phyloP scores from a whole-genome alignment of 805 yeast genomes.

The Metschnikowia noctiluminum region DNA sequence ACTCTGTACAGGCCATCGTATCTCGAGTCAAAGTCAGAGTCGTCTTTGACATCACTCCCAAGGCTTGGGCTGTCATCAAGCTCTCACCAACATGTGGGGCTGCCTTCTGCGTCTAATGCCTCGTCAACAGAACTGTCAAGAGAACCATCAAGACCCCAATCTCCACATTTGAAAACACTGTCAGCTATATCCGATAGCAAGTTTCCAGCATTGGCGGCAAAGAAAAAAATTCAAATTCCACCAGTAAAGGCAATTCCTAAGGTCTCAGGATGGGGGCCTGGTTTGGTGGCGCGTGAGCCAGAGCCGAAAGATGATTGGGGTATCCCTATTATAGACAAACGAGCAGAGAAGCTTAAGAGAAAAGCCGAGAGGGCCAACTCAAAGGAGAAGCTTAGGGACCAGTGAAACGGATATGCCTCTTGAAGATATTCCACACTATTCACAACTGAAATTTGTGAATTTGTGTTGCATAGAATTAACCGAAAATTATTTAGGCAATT shows the following conservation, averaged over 20 bases:
- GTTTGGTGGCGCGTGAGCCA: constrained; percentile 9
- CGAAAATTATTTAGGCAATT: too few species aligned
- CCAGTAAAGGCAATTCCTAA: constrained; percentile 50
- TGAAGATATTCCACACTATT: too few species aligned
- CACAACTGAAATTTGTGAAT: too few species aligned
- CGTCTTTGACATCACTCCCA: constrained; percentile 6
- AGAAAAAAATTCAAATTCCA: constrained; percentile 44
- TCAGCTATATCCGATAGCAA: constrained; percentile 25
- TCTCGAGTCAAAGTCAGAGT: constrained; percentile 20
- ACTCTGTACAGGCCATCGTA: constrained; percentile 30
- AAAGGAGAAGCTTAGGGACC: neutral
- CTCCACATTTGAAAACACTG: constrained; percentile 19
- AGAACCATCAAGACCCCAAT: constrained; percentile 18
- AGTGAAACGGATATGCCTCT: too few species aligned
- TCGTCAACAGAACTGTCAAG: constrained; percentile 2
- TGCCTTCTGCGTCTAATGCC: neutral
- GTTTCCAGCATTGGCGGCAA: constrained; percentile 48
- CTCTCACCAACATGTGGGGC: constrained; percentile 22
- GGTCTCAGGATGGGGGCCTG: constrained; percentile 17
- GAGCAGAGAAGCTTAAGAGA: constrained; percentile 15
- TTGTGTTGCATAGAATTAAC: too few species aligned
- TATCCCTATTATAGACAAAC: constrained; percentile 17
- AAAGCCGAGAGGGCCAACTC: constrained; percentile 6
- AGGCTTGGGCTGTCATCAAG: constrained; percentile 24
- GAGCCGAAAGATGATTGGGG: constrained; percentile 14